Evolutionary conservation across 257 asterid genomes (phyloP).

Genomic region (Fraxinus cuspidata): DNA sequence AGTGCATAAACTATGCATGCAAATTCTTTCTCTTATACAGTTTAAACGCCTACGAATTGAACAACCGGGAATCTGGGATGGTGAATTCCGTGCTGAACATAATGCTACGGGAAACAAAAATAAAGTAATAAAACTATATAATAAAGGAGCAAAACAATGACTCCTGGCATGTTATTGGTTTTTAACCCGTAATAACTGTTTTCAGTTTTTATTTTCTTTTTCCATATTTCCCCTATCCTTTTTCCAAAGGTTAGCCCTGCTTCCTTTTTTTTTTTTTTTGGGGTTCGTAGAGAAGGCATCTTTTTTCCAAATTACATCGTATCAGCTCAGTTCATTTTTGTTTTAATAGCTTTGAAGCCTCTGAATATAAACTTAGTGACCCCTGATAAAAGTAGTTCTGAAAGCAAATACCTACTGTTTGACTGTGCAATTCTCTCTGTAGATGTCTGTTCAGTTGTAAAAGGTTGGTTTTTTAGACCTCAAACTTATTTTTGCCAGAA

Average conservation of each 20-base stretch:
- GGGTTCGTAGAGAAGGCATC: not conserved
- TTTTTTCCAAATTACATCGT: not conserved
- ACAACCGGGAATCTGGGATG: not conserved
- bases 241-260: not conserved
- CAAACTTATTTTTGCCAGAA: not conserved
- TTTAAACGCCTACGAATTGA: not conserved
- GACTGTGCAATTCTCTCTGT: not conserved
- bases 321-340: not conserved
- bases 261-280: not conserved
- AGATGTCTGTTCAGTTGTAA: not conserved
- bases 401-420: not conserved
- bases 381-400: not conserved
- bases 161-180: not conserved
- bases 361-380: not conserved
- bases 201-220: not conserved
- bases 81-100: not conserved
- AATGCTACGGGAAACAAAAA: not conserved
- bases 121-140: not conserved
- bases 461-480: not conserved
- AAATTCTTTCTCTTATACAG: not conserved
- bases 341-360: no score
- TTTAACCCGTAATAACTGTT: not conserved
- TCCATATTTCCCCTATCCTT: not conserved
- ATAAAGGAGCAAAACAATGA: not conserved
- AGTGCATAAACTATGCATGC: not conserved